Base-by-base conservation (phyloP, 768 basidiomycete species). In the Naematelia aurantialba region DNA sequence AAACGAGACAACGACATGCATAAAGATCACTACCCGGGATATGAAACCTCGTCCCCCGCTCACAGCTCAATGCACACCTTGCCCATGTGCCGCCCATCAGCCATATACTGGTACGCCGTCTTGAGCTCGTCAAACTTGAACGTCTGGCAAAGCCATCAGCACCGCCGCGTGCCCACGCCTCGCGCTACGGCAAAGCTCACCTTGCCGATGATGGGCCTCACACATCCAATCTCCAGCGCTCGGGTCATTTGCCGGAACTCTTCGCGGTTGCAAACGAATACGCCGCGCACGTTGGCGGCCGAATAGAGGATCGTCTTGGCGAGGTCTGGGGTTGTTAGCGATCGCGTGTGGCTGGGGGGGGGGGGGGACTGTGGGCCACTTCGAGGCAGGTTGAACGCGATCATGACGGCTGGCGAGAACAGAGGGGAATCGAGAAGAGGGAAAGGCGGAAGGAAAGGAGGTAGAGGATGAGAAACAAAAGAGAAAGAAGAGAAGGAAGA, bases 241-340 rank as follows among this genome's bases (percentile, higher is more conserved):
- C 78, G 76, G 68, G 80, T 82, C 82, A 85, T 82, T 45, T 81
- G 78, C 44, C 81, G 79, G 61, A 85, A 85, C 82, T 84, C 83
- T n/a, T 80, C 76, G n/a, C 84, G 57, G 52, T 71, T 74, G 49
- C 67, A 65, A 17, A 66, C 67, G 49, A 74, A 74, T 29, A 71
- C 68, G 10, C 72, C 72, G 30, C 72, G 62, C 29, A 70, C 72
- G 55, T 62, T 67, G 31, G 82, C 74, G 1, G 78, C 78, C 61
- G 79, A 82, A 46, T 39, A 65, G 25, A 85, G 80, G 13, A 77
- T 66, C 5, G 55, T 56, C 19, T 70, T 53, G 30, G 77, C 66
- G 17, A 81, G 56, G 55, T 80, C 75, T 68, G 31, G 4, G 19
- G 2, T 45, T 42, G 39, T 54, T n/a, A 54, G 52, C 34, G 13